A percentile compares a stretch with the other conserved stretches of the same genome.
phyloP scores from a whole-genome alignment of 2,329 filamentous ascomycete genomes.

The Alternaria tenuissima region DNA sequence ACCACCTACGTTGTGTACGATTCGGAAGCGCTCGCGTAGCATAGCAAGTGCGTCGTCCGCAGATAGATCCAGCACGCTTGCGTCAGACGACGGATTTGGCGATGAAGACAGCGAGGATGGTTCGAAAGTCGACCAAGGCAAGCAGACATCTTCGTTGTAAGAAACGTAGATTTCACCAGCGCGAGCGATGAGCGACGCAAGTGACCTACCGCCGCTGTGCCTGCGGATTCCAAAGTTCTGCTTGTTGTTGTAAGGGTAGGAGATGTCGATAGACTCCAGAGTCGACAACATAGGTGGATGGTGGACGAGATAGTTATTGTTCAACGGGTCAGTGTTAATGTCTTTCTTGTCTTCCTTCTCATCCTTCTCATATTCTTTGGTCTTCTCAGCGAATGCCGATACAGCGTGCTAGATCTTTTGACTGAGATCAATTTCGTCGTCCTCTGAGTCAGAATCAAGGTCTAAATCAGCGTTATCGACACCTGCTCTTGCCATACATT shows the following conservation, averaged over 20 bases:
- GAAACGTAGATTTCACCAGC: neutral
- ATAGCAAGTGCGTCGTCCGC: neutral
- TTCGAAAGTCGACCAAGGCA: neutral
- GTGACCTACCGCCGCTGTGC: neutral
- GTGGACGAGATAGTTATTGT: neutral
- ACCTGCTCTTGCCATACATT: slow-evolving; percentile 10
- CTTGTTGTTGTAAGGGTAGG: neutral
- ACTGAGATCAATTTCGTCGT: neutral
- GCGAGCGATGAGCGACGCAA: slow-evolving; percentile 1
- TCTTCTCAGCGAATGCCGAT: neutral
- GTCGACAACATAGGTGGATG: neutral
- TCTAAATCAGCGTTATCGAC: slow-evolving; percentile 4
- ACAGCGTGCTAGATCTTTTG: neutral
- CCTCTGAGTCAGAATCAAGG: neutral
- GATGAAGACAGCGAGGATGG: neutral
- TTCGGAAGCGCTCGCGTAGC: neutral
- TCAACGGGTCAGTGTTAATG: no score
- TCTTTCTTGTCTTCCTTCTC: neutral
- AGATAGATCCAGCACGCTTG: neutral
- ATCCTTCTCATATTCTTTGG: neutral
- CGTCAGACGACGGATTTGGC: neutral
- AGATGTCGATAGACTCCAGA: neutral
- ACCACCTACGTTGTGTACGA: neutral
- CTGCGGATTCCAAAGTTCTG: neutral
- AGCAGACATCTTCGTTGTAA: neutral